A percentile compares a stretch with the other conserved stretches of the same genome.
These are phyloP conservation scores for Clonostachys rhizophaga DNA, from an alignment of 2,329 filamentous ascomycete genomes.

Conservation along the genomic window DNA sequence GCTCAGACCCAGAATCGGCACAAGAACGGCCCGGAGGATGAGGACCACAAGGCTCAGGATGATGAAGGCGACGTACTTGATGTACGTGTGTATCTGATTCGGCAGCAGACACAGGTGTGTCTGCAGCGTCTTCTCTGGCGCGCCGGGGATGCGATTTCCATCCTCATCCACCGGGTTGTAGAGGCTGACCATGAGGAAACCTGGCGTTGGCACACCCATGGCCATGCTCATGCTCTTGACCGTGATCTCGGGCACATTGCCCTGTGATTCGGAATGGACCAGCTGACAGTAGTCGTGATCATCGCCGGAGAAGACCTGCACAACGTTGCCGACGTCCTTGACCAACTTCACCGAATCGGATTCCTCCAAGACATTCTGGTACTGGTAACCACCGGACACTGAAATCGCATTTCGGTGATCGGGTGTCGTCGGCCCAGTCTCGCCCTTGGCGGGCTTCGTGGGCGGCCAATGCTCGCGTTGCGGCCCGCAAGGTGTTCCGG, in stretches of 20 bases:
- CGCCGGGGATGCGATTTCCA: conserved; percentile 39
- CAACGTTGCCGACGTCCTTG: conserved; percentile 73
- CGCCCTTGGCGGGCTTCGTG: conserved; percentile 53
- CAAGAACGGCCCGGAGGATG: conserved; percentile 48
- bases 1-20: conserved; percentile 47
- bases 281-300: conserved; percentile 98
- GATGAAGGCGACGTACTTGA: conserved; percentile 67
- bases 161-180: conserved; percentile 80
- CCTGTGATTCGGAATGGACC: conserved; percentile 66
- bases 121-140: conserved; percentile 61
- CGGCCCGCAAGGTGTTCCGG: conserved; percentile 83
- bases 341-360: conserved; percentile 73
- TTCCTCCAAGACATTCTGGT: conserved; percentile 86
- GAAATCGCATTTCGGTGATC: conserved; percentile 76
- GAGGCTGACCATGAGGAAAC: conserved; percentile 82
- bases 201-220: conserved; percentile 87
- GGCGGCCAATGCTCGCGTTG: conserved; percentile 81
- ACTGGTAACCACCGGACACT: conserved; percentile 81
- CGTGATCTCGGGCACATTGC: conserved; percentile 74
- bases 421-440: conserved; percentile 43
- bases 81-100: conserved; percentile 79
- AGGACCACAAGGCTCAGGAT: conserved; percentile 46
- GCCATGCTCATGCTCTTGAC: conserved; percentile 95
- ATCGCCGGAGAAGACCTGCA: conserved; percentile 88
- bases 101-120: conserved; percentile 88